A percentile compares a stretch with the other conserved stretches of the same genome.
These are phyloP conservation scores for Penicillium coffeae DNA, from an alignment of 495 filamentous ascomycete genomes.

Conservation along the genomic window DNA sequence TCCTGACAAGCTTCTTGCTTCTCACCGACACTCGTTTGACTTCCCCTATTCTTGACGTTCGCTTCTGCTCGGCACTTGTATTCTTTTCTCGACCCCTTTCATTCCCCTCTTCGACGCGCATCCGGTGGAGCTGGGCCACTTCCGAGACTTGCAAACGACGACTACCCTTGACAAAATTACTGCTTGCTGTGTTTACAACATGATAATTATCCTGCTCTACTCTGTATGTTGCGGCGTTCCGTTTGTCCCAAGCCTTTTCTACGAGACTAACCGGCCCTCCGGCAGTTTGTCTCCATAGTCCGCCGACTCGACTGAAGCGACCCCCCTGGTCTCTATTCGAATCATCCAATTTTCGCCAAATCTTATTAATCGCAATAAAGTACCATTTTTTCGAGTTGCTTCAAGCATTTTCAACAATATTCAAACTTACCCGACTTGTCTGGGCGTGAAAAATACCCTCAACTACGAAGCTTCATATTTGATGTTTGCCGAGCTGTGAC, in stretches of 20 bases:
- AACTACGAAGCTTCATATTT: neutral
- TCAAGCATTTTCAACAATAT: too few relatives aligned
- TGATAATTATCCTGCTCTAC: slow-evolving; percentile 13
- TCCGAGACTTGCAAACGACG: neutral
- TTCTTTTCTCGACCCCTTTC: neutral
- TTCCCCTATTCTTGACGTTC: slow-evolving; percentile 2
- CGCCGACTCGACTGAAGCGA: slow-evolving; percentile 16
- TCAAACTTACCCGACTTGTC: too few relatives aligned
- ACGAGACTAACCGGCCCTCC: slow-evolving; percentile 16
- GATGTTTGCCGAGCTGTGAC: neutral
- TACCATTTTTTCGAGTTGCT: neutral
- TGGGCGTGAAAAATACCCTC: too few relatives aligned
- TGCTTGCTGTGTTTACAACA: slow-evolving; percentile 6
- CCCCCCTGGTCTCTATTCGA: slow-evolving; percentile 17
- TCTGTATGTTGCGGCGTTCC: slow-evolving; percentile 6
- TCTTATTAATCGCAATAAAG: neutral
- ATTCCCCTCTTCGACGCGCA: neutral
- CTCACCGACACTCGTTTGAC: slow-evolving; percentile 10
- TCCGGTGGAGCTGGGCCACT: neutral
- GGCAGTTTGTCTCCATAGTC: slow-evolving; percentile 8
- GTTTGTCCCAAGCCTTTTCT: slow-evolving; percentile 12
- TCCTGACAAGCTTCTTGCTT: neutral
- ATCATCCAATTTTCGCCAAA: slow-evolving; percentile 12
- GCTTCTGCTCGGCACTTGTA: neutral
- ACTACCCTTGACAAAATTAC: neutral